Evolutionary conservation across 176 grass and related monocot species (phyloP).

Genomic region (Oryza brachyantha): DNA sequence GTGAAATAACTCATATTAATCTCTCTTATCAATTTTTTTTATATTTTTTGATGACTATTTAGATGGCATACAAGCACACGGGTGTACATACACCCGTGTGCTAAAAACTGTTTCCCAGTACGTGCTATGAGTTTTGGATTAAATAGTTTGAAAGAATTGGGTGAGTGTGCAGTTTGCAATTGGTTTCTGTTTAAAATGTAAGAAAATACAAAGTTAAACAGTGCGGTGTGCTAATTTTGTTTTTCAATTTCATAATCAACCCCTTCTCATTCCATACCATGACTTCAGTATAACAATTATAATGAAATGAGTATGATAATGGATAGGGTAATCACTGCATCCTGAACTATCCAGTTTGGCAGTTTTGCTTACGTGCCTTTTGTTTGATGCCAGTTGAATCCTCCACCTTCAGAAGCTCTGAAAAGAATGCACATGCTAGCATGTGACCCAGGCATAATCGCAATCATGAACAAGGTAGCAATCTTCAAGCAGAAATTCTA

Average conservation of each 20-base stretch:
- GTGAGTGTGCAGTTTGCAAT: background rate
- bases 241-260: background rate
- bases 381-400: conserved; percentile 60
- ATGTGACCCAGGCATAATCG: conserved; percentile 93
- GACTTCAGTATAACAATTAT: background rate
- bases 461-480: conserved; percentile 94
- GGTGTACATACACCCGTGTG: no score
- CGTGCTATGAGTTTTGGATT: background rate
- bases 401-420: conserved; percentile 78
- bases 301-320: background rate
- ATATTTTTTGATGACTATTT: no score
- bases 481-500: conserved; percentile 14
- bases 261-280: background rate
- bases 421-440: conserved; percentile 99
- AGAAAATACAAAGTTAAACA: background rate
- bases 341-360: background rate
- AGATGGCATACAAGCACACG: no score
- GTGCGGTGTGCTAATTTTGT: background rate
- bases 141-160: conserved; percentile 2
- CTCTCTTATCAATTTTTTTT: no score
- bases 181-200: background rate
- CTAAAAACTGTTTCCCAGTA: no score
- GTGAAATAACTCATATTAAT: no score
- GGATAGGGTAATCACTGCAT: background rate
- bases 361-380: conserved; percentile 2